phyloP scores from a whole-genome alignment of 805 yeast species.

The Candida corydali region DNA sequence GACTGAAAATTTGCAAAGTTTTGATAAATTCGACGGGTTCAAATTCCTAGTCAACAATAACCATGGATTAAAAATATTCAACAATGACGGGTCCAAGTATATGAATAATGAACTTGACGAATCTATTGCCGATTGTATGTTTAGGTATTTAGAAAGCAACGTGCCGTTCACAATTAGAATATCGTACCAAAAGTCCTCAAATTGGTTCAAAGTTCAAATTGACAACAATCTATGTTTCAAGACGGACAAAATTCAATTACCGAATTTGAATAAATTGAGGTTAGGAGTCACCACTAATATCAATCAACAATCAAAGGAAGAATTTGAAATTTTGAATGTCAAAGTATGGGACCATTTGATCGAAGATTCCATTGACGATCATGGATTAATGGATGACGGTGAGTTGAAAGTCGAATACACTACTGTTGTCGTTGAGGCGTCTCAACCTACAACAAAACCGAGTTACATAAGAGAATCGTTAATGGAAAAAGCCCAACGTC shows the following conservation, averaged over 20 bases:
- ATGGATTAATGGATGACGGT: conserved; percentile 44
- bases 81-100: conserved; percentile 53
- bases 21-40: conserved; percentile 57
- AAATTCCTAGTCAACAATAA: conserved; percentile 53
- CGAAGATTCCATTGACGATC: conserved; percentile 55
- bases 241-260: conserved; percentile 51
- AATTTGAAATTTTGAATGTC: conserved; percentile 61
- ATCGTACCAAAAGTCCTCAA: conserved; percentile 43
- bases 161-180: conserved; percentile 70
- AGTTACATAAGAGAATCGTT: conserved; percentile 27
- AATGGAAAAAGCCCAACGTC: conserved; percentile 30
- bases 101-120: conserved; percentile 23
- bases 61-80: conserved; percentile 51
- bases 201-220: conserved; percentile 58
- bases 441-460: conserved; percentile 6
- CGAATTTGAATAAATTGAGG: conserved; percentile 30
- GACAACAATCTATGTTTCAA: conserved; percentile 71
- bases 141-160: conserved; percentile 60
- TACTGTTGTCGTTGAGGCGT: conserved; percentile 19
- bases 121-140: conserved; percentile 53
- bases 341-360: conserved; percentile 51
- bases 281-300: conserved; percentile 51
- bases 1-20: conserved; percentile 47
- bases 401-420: conserved; percentile 35
- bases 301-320: conserved; percentile 39